Evolutionary conservation across 2,329 filamentous ascomycete species (phyloP).

Genomic region (Exophiala lecanii-corni): DNA sequence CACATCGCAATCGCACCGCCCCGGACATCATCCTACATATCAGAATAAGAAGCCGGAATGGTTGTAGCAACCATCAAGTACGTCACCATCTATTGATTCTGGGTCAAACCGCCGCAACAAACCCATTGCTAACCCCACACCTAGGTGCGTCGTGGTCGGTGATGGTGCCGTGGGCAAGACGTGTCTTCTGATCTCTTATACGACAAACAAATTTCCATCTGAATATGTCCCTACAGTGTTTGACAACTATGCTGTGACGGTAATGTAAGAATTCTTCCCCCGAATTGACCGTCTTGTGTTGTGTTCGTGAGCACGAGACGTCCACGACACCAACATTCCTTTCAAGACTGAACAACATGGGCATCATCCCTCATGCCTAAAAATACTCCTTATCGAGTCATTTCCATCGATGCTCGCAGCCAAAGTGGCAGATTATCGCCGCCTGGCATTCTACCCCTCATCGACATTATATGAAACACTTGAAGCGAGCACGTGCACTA

Average conservation of each 20-base stretch:
- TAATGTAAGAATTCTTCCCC: slow-evolving; percentile 68
- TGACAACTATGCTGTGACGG: slow-evolving; percentile 99
- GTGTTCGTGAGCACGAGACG: too few species aligned
- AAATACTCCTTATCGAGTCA: too few species aligned
- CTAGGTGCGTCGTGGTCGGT: slow-evolving; percentile 95
- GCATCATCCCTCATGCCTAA: too few species aligned
- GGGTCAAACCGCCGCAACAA: too few species aligned
- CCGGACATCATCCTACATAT: too few species aligned
- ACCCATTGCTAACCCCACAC: too few species aligned
- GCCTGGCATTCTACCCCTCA: neutral
- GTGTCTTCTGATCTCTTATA: slow-evolving; percentile 97
- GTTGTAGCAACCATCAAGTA: slow-evolving; percentile 63
- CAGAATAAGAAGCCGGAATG: slow-evolving; percentile 46
- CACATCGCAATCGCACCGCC: slow-evolving; percentile 1
- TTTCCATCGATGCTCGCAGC: neutral
- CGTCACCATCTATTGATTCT: slow-evolving; percentile 29
- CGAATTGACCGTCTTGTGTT: too few species aligned
- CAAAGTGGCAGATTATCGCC: neutral
- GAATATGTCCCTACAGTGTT: slow-evolving; percentile 99
- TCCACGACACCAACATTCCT: too few species aligned
- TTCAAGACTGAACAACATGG: too few species aligned
- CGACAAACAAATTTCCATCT: slow-evolving; percentile 98
- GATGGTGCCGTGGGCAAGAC: slow-evolving; percentile 99
- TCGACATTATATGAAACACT: neutral
- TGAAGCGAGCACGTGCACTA: slow-evolving; percentile 9